phyloP scores from a whole-genome alignment of 1,284 basidiomycete species.

The Naganishia sp. region DNA sequence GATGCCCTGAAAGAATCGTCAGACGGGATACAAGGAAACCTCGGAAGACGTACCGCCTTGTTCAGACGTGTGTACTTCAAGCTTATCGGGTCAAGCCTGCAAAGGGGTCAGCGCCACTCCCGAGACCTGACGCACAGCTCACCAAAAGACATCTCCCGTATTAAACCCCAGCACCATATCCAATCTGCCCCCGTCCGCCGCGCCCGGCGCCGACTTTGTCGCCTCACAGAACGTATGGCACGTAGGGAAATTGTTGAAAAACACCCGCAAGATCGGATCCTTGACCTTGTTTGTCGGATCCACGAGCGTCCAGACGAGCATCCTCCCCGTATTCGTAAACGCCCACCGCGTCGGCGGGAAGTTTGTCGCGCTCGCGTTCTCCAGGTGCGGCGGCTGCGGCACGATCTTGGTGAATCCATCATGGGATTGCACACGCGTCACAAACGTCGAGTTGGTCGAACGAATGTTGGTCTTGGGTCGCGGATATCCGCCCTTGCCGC shows the following conservation, averaged over 20 bases:
- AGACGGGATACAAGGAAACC: constrained; percentile 30
- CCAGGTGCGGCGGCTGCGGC: constrained; percentile 38
- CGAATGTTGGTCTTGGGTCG: constrained; percentile 84
- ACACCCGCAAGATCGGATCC: constrained; percentile 83
- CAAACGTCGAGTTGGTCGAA: constrained; percentile 84
- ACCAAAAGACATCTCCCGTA: constrained; percentile 91
- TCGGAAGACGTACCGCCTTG: constrained; percentile 66
- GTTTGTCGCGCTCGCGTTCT: constrained; percentile 41
- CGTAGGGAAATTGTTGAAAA: constrained; percentile 81
- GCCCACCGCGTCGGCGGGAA: constrained; percentile 31
- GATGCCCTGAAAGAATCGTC: constrained; percentile 62
- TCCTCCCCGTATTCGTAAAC: constrained; percentile 31
- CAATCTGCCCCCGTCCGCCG: constrained; percentile 50
- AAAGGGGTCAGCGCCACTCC: background rate
- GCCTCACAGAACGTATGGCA: constrained; percentile 81
- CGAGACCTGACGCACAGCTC: constrained; percentile 54
- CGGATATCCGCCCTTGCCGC: constrained; percentile 66
- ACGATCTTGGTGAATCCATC: constrained; percentile 74
- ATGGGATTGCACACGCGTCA: constrained; percentile 75
- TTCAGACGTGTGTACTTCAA: constrained; percentile 83
- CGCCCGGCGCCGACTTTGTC: constrained; percentile 63
- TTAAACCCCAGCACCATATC: constrained; percentile 91
- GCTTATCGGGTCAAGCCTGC: constrained; percentile 65
- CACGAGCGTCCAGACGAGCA: constrained; percentile 28
- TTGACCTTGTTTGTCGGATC: constrained; percentile 46